Base-by-base conservation (phyloP, 768 basidiomycete species). In the Sporobolomyces roseus region DNA sequence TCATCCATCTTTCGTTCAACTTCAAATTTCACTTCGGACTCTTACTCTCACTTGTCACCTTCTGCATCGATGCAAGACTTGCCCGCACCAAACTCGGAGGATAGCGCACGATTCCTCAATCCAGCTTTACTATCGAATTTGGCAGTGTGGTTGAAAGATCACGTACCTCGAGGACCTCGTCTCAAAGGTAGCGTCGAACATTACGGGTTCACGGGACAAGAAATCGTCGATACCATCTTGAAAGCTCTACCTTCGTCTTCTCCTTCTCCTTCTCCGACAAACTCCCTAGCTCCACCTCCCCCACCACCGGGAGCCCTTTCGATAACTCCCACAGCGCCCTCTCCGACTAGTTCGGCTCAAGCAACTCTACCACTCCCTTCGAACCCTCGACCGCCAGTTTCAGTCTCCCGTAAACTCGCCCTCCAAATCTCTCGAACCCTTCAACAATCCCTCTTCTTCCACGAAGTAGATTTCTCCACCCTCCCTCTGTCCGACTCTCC, bases 361-460 rank as follows among this genome's bases (percentile, higher is more conserved):
- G 45, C 58, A 21, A 35, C 43, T n/a, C 45, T 46, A 4, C 58
- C 58, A 12, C 43, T n/a, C 33, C 8, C 35, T 32, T 9, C 30
- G 21, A 16, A 29, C 12, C 10, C 21, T 45, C 19, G 14, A 58
- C 54, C 21, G 23, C 35, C 7, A n/a, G n/a, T n/a, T n/a, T n/a
- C 17, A 27, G 4, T 38, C 25, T 27, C 43, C 9, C 14, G 36
- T 12, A 84, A 89, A 9, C 87, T 88, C 21, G 91, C 93, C 6
- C 80, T 96, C 33, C 87, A 89, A 77, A 87, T 94, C 43, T 96
- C 92, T 6, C 86, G 91, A 45, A 90, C 89, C 65, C 82, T 98
- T 43, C 93, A 97, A 76, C 87, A 85, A 66, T 91, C 94, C 77
- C 83, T 98, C 7, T 97, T 92, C 82, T 93, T 96, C 79, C 91